Percentiles rank a stretch among this genome's conserved stretches.
Conservation (phyloP, 805 yeast genomes). For the Candida khao-thaluensis region DNA sequence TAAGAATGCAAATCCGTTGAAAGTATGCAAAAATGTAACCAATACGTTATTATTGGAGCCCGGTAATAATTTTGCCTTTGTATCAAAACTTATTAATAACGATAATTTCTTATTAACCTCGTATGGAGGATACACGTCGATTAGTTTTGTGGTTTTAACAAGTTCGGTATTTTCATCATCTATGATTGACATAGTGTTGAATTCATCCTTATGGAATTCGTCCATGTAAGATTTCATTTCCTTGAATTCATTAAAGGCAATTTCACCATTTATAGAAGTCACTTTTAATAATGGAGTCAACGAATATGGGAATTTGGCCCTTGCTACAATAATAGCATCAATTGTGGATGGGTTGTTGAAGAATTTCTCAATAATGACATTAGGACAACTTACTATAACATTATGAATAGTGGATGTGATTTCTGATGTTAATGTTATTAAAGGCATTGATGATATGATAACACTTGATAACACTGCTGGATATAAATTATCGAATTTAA, state of each 20-base stretch:
- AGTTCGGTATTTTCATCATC: constrained; percentile 54
- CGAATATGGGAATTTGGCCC: constrained; percentile 73
- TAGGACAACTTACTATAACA: constrained; percentile 46
- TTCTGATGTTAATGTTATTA: constrained; percentile 45
- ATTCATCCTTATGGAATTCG: constrained; percentile 37
- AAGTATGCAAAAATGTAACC: constrained; percentile 68
- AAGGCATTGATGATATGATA: constrained; percentile 47
- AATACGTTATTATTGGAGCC: constrained; percentile 36
- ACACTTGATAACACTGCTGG: constrained; percentile 49
- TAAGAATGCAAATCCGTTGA: constrained; percentile 83
- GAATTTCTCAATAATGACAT: constrained; percentile 42
- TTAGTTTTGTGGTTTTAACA: constrained; percentile 47
- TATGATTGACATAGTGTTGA: constrained; percentile 40
- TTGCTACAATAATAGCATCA: constrained; percentile 49
- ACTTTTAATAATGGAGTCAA: constrained; percentile 61
- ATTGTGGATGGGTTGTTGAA: constrained; percentile 46
- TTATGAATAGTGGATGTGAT: constrained; percentile 42
- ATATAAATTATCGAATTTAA: constrained; percentile 51
- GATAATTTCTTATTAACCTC: constrained; percentile 49
- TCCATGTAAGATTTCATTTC: constrained; percentile 63
- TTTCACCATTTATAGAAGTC: constrained; percentile 59
- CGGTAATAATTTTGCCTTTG: constrained; percentile 71
- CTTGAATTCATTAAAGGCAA: constrained; percentile 63
- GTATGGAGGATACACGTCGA: constrained; percentile 57
- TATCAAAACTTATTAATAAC: constrained; percentile 45